A percentile compares a stretch with the other conserved stretches of the same genome.
Conservation (phyloP, 495 filamentous ascomycete species). For the Neurospora tetraspora region DNA sequence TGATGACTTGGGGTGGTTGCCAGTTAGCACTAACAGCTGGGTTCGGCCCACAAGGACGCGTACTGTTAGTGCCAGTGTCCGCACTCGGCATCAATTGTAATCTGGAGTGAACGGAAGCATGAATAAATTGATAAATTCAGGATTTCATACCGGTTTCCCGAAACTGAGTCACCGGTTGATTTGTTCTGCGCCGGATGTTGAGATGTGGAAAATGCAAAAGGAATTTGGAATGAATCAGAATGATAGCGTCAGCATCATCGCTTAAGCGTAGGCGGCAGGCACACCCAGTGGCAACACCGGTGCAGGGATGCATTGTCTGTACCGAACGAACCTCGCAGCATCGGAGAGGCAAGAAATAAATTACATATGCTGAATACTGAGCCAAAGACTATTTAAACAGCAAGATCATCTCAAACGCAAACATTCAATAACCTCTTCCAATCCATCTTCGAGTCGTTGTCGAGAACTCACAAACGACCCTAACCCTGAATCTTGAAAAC, state of each 20-base stretch:
- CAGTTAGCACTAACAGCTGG: not conserved
- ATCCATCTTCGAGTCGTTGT: not conserved
- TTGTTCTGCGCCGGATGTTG: not conserved
- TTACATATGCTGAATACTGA: not conserved
- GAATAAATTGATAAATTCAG: too few relatives aligned
- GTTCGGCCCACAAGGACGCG: not conserved
- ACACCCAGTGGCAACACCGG: not conserved
- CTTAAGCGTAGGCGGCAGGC: not conserved
- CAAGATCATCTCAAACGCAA: not conserved
- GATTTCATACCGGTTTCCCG: too few relatives aligned
- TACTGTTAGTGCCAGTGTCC: not conserved
- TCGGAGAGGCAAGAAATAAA: not conserved
- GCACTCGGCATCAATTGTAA: not conserved
- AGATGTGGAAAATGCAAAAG: not conserved
- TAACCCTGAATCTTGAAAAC: not conserved
- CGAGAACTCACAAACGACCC: not conserved
- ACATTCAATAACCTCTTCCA: not conserved
- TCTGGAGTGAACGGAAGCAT: too few relatives aligned
- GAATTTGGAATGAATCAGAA: not conserved
- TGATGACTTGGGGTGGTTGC: too few relatives aligned
- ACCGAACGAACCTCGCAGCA: not conserved
- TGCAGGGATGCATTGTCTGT: too few relatives aligned
- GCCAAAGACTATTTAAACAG: not conserved
- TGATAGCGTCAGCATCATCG: not conserved
- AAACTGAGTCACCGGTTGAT: not conserved